Conservation (phyloP, 345 rosid genomes). For the Raphanus raphanistrum region DNA sequence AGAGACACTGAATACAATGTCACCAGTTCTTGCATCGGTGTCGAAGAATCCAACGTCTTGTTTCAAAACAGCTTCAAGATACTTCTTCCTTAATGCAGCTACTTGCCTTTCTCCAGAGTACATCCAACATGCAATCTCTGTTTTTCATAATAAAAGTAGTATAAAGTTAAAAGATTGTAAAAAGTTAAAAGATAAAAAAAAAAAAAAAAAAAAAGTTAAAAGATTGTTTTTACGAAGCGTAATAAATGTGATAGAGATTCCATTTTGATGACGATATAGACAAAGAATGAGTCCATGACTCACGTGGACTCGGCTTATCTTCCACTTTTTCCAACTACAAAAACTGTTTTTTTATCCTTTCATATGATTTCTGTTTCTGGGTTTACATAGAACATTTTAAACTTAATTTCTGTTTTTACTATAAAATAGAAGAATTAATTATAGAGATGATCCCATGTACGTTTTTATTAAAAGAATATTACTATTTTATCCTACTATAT, state of each 20-base stretch:
- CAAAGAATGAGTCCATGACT: slow-evolving; percentile 46
- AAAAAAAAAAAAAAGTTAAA: too few species aligned
- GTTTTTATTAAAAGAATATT: neutral
- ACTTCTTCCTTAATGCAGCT: slow-evolving; percentile 86
- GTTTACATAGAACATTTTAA: neutral
- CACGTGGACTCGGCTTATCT: slow-evolving; percentile 55
- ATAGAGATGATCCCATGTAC: too few species aligned
- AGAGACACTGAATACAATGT: slow-evolving; percentile 95
- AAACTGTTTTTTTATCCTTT: neutral
- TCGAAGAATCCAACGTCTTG: slow-evolving; percentile 99
- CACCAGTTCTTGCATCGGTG: slow-evolving; percentile 98
- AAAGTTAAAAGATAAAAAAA: too few species aligned
- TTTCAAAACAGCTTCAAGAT: slow-evolving; percentile 87
- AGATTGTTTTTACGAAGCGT: neutral
- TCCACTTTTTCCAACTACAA: neutral
- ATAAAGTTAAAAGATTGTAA: neutral
- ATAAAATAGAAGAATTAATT: too few species aligned
- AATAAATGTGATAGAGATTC: slow-evolving; percentile 38
- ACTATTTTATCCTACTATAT: too few species aligned
- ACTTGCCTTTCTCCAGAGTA: slow-evolving; percentile 97
- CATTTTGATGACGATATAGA: slow-evolving; percentile 34
- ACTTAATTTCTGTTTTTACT: neutral
- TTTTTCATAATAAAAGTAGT: neutral
- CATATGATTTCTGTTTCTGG: slow-evolving; percentile 2
- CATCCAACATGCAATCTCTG: slow-evolving; percentile 99